Evolutionary conservation across 768 basidiomycete genomes (phyloP).

Genomic region (Mycena alexandri): DNA sequence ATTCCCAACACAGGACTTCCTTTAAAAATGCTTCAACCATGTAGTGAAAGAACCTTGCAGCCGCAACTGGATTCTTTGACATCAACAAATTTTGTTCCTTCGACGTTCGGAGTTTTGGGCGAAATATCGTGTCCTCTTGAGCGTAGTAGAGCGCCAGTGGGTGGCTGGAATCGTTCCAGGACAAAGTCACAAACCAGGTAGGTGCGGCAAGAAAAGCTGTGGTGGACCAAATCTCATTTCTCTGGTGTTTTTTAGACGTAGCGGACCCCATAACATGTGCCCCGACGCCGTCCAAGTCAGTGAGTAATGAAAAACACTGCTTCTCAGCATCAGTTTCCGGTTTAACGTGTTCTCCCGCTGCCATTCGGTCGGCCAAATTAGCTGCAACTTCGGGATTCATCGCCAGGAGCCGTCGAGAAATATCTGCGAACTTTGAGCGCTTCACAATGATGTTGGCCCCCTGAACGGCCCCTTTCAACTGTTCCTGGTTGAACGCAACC

Average conservation of each 20-base stretch:
- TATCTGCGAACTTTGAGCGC: conserved; percentile 42
- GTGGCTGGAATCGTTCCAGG: conserved; percentile 47
- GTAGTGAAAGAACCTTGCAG: conserved; percentile 40
- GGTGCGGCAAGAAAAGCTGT: conserved; percentile 44
- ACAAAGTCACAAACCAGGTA: conserved; percentile 51
- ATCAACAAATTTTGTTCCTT: conserved; percentile 17
- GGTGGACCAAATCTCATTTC: conserved; percentile 50
- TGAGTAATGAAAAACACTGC: conserved; percentile 49
- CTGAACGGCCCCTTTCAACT: conserved; percentile 46
- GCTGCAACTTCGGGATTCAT: conserved; percentile 42
- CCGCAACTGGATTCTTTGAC: conserved; percentile 38
- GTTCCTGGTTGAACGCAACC: conserved; percentile 56
- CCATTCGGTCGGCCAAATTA: conserved; percentile 39
- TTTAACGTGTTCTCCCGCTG: conserved; percentile 42
- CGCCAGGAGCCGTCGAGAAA: conserved; percentile 39
- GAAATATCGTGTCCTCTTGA: conserved; percentile 39
- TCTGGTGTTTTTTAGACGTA: conserved; percentile 45
- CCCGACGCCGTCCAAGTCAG: conserved; percentile 51
- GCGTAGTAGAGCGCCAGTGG: conserved; percentile 52
- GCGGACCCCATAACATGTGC: conserved; percentile 47
- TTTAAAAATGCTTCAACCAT: conserved; percentile 38
- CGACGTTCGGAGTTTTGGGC: conserved; percentile 24
- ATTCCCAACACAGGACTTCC: conserved; percentile 29
- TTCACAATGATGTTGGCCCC: conserved; percentile 47
- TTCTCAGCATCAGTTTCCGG: conserved; percentile 49